Evolutionary conservation across 2,329 filamentous ascomycete genomes (phyloP), one percentile per base, ranked within the genome.

Genomic region (Sphaerulina vaccinii): DNA sequence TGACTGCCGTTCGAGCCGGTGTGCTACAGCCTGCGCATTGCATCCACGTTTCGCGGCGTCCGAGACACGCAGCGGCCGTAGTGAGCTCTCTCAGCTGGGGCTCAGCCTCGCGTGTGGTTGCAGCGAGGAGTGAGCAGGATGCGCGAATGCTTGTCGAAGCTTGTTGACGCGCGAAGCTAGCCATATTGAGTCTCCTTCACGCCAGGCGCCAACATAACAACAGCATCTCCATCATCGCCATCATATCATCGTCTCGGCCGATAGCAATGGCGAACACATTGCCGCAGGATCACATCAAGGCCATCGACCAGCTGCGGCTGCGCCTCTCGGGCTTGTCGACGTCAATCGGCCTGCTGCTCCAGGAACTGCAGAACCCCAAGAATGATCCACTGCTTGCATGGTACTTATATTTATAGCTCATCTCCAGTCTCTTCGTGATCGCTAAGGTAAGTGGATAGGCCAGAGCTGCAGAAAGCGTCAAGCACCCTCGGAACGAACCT

Each of bases 401-500:
- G 67, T 70, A 68, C 56, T 62, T 55, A n/a, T 22, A 4, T 6
- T 21, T 22, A 22, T 9, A 39, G n/a, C 9, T 41, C 4, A 22
- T 21, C 15, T 7, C 36, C 16, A 5, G 19, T 23, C 22, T 19
- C 24, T 32, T 15, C 32, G 15, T 35, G 32, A 22, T 29, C 19
- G 57, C 56, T 60, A 63, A 64, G 60, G 59, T 62, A 63, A 52
- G 58, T 56, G 22, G 27, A 44, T 41, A 68, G 67, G 67, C 59
- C 65, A 15, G 56, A 57, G 21, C 58, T 68, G 22, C 65, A 67
- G 47, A 57, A 58, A 51, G 60, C 61, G 11, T 55, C 62, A n/a
- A 57, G 58, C 18, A 54, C 58, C 3, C 52, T 67, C 22, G 59
- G 61, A n/a, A 80, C 80, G 59, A 88, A 88, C 67, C 79, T 93